These are phyloP conservation scores for Tieghemostelium lacteum DNA, from an alignment of 78 protist genomes.

Conservation along the genomic window DNA sequence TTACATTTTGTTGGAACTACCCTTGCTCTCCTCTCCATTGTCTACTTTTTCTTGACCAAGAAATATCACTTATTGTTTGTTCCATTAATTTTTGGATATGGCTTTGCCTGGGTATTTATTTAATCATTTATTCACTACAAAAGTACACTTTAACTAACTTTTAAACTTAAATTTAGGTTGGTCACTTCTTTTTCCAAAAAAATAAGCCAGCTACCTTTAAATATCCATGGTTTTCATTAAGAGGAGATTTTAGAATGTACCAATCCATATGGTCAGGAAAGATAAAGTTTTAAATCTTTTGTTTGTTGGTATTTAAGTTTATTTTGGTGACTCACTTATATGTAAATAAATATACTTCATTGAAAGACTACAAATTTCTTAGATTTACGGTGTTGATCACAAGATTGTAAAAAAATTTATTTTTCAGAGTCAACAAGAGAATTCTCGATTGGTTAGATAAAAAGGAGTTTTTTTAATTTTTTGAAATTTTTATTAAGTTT, in stretches of 20 bases:
- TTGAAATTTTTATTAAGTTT: too few relatives aligned
- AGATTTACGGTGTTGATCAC: too few relatives aligned
- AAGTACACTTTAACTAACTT: not conserved
- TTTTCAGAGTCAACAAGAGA: too few relatives aligned
- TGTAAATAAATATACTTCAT: too few relatives aligned
- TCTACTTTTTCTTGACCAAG: slow-evolving; percentile 7
- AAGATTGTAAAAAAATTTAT: too few relatives aligned
- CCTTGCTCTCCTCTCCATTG: not conserved
- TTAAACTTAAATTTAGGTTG: slow-evolving; percentile 17
- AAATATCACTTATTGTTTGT: not conserved
- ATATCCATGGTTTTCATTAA: slow-evolving; percentile 61
- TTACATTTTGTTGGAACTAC: slow-evolving; percentile 86
- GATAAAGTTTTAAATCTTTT: slow-evolving; percentile 46
- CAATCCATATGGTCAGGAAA: slow-evolving; percentile 62
- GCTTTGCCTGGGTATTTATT: slow-evolving; percentile 47
- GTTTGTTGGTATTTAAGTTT: too few relatives aligned
- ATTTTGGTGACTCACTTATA: too few relatives aligned
- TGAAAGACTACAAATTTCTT: too few relatives aligned
- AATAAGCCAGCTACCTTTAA: slow-evolving; percentile 90
- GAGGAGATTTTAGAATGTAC: slow-evolving; percentile 78
- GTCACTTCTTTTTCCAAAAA: slow-evolving; percentile 87
- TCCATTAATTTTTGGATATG: slow-evolving; percentile 55
- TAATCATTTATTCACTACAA: not conserved
- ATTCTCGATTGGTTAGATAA: too few relatives aligned
- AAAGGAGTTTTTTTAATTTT: too few relatives aligned